Base-by-base conservation (phyloP, 768 basidiomycete species). In the Podaxis sp. region DNA sequence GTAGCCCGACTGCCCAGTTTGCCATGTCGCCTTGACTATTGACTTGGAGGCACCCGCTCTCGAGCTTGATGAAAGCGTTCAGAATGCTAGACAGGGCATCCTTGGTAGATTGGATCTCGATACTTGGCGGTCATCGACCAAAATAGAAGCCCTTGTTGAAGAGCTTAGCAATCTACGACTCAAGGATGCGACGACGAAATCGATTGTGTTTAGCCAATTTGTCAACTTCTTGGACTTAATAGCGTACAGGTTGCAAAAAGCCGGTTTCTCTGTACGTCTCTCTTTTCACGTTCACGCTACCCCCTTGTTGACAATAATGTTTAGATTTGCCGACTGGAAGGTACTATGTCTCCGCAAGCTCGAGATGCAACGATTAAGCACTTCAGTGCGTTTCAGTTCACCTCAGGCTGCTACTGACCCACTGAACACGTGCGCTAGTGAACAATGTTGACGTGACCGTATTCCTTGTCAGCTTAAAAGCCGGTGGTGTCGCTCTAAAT, bases 381-480 rank as follows among this genome's bases (percentile, higher is more conserved):
- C 73, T 97, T 97, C 75, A 96, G 93, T 95, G 69, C 48, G 89
- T 77, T 46, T 2, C 54, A 42, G 17, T 59, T 55, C 24, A 9
- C 12, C 66, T 55, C n/a, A 17, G 52, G 39, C 3, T 52, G 49
- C 44, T 15, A 12, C 40, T 36, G n/a, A 17, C n/a, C 62, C 63
- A 17, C 39, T 64, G 40, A 33, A 52, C 44, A 38, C 38, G 5
- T 17, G n/a, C 19, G 52, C 1, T 61, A 95, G 93, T 95, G 89
- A 92, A 90, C 70, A 96, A 90, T 68, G 88, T 95, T 3, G 86
- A 95, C 63, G 94, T 96, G 40, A 98, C 95, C 2, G 93, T 99
- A n/a, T 99, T 99, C 79, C 84, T 99, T 26, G 94, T 99, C 69
- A 92, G 90, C 65, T 79, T 99, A 71, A 99, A 97, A 74, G 96